These are phyloP conservation scores for Solanum chmielewskii DNA, from an alignment of 257 asterid species.

Conservation along the genomic window DNA sequence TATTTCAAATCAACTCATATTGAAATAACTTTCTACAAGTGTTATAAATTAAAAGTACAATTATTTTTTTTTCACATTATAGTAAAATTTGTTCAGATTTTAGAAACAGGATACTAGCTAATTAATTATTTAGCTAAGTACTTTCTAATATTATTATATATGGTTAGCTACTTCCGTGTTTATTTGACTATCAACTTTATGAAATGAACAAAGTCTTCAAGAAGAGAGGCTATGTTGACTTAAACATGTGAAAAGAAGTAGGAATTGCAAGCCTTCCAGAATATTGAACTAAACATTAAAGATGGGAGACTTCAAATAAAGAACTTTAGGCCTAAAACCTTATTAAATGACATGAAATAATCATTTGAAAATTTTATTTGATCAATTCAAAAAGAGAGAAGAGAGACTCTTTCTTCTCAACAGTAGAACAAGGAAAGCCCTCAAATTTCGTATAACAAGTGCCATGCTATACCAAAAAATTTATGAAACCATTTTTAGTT, in stretches of 20 bases:
- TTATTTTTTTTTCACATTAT: neutral
- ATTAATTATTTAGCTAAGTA: neutral
- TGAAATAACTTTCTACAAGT: neutral
- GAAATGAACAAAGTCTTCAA: neutral
- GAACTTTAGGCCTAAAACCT: neutral
- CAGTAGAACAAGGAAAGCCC: neutral
- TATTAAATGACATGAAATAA: neutral
- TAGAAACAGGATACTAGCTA: neutral
- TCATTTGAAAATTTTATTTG: neutral
- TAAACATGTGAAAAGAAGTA: neutral
- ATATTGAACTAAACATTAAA: neutral
- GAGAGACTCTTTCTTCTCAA: neutral
- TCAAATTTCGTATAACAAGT: neutral
- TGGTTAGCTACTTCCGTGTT: neutral
- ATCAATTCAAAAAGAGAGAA: neutral
- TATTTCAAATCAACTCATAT: neutral
- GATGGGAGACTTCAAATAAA: neutral
- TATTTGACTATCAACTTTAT: neutral
- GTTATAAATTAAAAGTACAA: neutral
- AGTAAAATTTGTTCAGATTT: neutral
- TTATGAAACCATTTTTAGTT: neutral
- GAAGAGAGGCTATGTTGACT: neutral
- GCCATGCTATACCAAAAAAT: neutral
- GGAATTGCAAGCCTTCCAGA: neutral
- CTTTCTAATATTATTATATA: neutral